Evolutionary conservation across 176 grass and related monocot genomes (phyloP).

Genomic region (Oryza meyeriana): DNA sequence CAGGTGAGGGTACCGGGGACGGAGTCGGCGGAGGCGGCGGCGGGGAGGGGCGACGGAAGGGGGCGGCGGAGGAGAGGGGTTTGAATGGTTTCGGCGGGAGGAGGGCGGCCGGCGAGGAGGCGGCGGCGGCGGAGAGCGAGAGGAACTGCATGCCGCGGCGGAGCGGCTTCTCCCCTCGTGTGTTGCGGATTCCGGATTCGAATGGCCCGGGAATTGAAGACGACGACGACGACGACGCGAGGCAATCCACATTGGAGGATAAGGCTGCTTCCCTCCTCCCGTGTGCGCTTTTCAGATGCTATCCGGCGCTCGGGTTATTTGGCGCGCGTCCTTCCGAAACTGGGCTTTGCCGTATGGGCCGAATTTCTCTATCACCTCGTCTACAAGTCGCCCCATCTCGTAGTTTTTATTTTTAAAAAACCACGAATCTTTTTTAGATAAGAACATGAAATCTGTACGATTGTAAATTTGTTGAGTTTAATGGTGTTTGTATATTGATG

Average conservation of each 20-base stretch:
- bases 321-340: too few relatives aligned
- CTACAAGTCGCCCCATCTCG: too few relatives aligned
- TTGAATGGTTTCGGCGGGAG: slow-evolving; percentile 38
- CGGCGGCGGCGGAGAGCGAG: slow-evolving; percentile 36
- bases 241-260: neutral
- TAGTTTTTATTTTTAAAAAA: too few relatives aligned
- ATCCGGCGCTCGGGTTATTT: neutral
- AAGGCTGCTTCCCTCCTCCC: neutral
- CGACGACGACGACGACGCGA: neutral
- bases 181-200: neutral
- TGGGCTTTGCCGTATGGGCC: neutral
- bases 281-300: too few relatives aligned
- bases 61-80: slow-evolving; percentile 26
- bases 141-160: slow-evolving; percentile 35
- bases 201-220: slow-evolving; percentile 25
- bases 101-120: slow-evolving; percentile 1
- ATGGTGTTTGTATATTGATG: neutral
- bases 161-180: neutral
- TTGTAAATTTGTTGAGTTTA: too few relatives aligned
- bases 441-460: too few relatives aligned
- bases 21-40: neutral
- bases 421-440: too few relatives aligned
- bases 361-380: too few relatives aligned
- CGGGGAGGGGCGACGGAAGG: slow-evolving; percentile 39
- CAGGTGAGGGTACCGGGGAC: neutral